Percentiles rank a stretch among this genome's conserved stretches.
Conservation (phyloP, 2,329 filamentous ascomycete species). For the Nemania sp. region DNA sequence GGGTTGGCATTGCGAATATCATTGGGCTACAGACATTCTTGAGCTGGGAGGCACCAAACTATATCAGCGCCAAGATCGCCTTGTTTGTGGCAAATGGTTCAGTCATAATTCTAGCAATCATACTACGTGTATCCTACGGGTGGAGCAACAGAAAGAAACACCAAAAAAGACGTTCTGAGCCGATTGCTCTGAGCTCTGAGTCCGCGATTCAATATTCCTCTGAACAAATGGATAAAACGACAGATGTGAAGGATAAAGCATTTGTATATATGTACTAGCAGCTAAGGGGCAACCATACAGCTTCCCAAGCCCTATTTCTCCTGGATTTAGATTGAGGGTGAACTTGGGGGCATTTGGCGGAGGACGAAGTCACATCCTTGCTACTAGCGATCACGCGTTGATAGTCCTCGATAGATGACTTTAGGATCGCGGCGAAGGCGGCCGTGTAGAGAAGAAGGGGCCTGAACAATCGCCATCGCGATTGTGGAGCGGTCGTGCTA, state of each 20-base stretch:
- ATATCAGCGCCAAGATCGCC: constrained; percentile 57
- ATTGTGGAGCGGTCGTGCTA: no score
- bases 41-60: constrained; percentile 53
- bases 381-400: no score
- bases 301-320: no score
- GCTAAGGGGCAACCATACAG: no score
- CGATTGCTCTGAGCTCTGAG: constrained; percentile 17
- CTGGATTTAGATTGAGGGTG: no score
- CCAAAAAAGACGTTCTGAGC: constrained; percentile 14
- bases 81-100: constrained; percentile 50
- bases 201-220: constrained; percentile 7
- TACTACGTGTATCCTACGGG: constrained; percentile 33
- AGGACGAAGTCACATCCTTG: no score
- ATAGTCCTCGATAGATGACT: no score
- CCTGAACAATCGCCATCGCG: no score
- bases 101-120: constrained; percentile 18
- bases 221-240: constrained; percentile 12
- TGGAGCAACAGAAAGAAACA: constrained; percentile 22
- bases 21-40: constrained; percentile 62
- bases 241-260: constrained; percentile 20
- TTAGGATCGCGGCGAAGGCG: no score
- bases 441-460: no score
- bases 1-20: constrained; percentile 54
- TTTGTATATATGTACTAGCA: constrained; percentile 27
- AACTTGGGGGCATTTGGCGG: no score